Conservation (phyloP, 2,329 filamentous ascomycete species). For the Diplodia sapinea region DNA sequence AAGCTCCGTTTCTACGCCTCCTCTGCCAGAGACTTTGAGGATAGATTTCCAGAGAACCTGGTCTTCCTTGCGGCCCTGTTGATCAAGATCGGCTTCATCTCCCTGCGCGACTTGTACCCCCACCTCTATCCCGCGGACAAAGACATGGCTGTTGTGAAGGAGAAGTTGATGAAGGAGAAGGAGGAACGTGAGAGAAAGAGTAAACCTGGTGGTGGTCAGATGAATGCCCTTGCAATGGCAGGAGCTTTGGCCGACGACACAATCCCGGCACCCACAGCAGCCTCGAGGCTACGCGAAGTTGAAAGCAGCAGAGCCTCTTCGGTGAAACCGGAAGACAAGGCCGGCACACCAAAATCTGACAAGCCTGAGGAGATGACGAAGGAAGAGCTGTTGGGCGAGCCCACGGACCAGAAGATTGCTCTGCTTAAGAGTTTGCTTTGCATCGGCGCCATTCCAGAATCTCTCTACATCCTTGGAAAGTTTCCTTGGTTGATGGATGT, state of each 20-base stretch:
- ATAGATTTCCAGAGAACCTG: constrained; percentile 86
- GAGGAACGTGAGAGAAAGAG: constrained; percentile 76
- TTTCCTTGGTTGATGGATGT: constrained; percentile 92
- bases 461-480: constrained; percentile 86
- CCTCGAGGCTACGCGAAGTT: constrained; percentile 57
- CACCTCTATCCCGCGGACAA: constrained; percentile 88
- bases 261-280: constrained; percentile 54
- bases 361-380: constrained; percentile 53
- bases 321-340: constrained; percentile 52
- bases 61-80: constrained; percentile 90
- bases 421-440: constrained; percentile 84
- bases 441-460: constrained; percentile 90
- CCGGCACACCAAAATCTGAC: constrained; percentile 42
- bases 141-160: constrained; percentile 76
- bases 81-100: constrained; percentile 97
- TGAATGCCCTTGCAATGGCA: constrained; percentile 86
- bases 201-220: constrained; percentile 70
- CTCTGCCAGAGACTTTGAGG: constrained; percentile 72
- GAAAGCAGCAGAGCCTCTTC: constrained; percentile 53
- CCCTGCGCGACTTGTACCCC: constrained; percentile 85
- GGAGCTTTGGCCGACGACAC: constrained; percentile 87
- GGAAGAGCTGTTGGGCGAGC: constrained; percentile 66
- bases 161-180: constrained; percentile 74
- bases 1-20: constrained; percentile 96
- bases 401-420: constrained; percentile 84